Percentiles rank a stretch among this genome's conserved stretches.
Conservation (phyloP, 768 basidiomycete species). For the Pulveroboletus sp. region DNA sequence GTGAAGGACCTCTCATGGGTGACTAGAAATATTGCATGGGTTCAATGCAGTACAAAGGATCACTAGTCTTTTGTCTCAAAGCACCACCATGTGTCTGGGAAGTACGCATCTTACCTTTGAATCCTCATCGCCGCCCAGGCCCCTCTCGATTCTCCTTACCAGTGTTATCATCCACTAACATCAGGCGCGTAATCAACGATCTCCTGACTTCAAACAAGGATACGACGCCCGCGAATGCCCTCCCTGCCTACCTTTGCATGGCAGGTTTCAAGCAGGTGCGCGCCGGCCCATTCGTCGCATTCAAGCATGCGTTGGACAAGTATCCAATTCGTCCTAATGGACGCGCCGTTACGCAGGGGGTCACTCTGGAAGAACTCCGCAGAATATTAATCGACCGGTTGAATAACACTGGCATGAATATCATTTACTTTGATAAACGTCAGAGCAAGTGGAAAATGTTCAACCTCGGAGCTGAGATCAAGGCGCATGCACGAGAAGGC, state of each 20-base stretch:
- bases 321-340: slow-evolving; percentile 3
- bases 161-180: too few relatives aligned
- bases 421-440: neutral
- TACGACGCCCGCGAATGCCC: slow-evolving; percentile 6
- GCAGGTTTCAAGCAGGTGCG: slow-evolving; percentile 10
- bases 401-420: too few relatives aligned
- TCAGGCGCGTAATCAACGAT: slow-evolving; percentile 9
- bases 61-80: too few relatives aligned
- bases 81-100: too few relatives aligned
- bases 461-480: neutral
- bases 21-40: too few relatives aligned
- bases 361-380: slow-evolving; percentile 2
- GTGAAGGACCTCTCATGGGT: too few relatives aligned
- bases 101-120: too few relatives aligned
- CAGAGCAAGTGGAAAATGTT: neutral
- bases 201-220: slow-evolving; percentile 7
- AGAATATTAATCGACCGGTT: slow-evolving; percentile 12
- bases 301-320: slow-evolving; percentile 18
- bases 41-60: too few relatives aligned
- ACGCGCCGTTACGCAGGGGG: neutral
- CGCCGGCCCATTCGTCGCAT: slow-evolving; percentile 9
- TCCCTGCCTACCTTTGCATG: slow-evolving; percentile 8
- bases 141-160: too few relatives aligned
- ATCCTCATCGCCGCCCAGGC: too few relatives aligned
- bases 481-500: neutral